Conservation (phyloP, 768 basidiomycete genomes). For the Dacryopinax primogenitus region DNA sequence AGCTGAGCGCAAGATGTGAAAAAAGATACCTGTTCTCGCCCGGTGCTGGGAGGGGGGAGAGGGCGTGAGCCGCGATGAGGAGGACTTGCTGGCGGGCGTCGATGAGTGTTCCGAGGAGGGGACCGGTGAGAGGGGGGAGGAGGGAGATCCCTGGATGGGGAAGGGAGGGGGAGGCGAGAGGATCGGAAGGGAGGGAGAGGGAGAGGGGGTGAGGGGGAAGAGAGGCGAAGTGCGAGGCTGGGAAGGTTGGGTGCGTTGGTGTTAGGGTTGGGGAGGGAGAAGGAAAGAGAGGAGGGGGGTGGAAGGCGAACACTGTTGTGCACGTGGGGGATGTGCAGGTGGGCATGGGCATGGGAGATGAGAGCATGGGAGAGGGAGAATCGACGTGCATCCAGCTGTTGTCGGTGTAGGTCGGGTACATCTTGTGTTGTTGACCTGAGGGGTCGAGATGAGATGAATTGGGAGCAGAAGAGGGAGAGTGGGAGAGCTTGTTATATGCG, state of each 20-base stretch:
- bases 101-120: constrained; percentile 1
- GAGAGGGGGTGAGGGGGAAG: not conserved
- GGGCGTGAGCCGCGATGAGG: not conserved
- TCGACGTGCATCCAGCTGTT: too few relatives aligned
- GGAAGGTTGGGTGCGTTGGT: not conserved
- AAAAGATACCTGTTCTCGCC: not conserved
- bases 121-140: not conserved
- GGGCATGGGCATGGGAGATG: not conserved
- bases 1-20: not conserved
- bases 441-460: too few relatives aligned
- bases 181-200: not conserved
- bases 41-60: not conserved
- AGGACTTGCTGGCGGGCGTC: not conserved
- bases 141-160: not conserved
- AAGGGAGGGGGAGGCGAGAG: not conserved
- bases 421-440: too few relatives aligned
- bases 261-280: not conserved
- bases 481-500: too few relatives aligned
- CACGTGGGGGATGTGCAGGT: too few relatives aligned
- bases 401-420: too few relatives aligned
- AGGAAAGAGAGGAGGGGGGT: not conserved
- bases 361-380: not conserved
- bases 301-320: not conserved
- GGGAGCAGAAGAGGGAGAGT: too few relatives aligned
- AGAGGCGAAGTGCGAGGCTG: not conserved